Conservation (phyloP, 305 asterid genomes). For the Caryopteris hybrid region DNA sequence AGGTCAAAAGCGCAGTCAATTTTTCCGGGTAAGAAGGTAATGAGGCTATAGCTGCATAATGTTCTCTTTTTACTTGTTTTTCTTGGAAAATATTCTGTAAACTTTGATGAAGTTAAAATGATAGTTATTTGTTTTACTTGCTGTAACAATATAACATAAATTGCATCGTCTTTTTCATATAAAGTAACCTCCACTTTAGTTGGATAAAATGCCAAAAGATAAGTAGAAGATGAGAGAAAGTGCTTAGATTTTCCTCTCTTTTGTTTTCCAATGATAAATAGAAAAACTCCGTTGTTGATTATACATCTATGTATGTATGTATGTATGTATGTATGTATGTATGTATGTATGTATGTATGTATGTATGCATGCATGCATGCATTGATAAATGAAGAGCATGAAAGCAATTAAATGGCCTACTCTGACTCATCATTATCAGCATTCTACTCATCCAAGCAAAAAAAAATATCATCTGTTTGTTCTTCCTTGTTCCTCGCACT, state of each 20-base stretch:
- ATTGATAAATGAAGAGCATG: neutral
- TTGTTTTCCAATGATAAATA: neutral
- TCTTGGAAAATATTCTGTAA: neutral
- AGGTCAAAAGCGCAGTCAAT: constrained; percentile 63
- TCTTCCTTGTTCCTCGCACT: neutral
- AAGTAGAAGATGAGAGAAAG: neutral
- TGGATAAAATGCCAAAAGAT: neutral
- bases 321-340: no score
- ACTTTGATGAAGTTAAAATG: neutral
- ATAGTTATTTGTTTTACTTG: neutral
- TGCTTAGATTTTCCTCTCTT: neutral
- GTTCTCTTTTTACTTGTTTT: neutral
- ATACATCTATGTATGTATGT: no score
- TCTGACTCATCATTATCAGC: neutral
- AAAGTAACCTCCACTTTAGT: neutral
- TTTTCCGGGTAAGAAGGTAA: constrained; percentile 99
- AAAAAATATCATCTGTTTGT: no score
- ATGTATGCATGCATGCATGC: no score
- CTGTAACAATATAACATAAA: neutral
- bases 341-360: no score
- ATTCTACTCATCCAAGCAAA: neutral
- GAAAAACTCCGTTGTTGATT: no score
- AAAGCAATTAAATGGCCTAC: neutral
- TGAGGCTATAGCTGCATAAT: constrained; percentile 31
- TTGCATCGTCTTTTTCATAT: neutral